Evolutionary conservation across 768 basidiomycete species (phyloP), one percentile per base, ranked within the genome.

Genomic region (Rossbeevera mucosa): DNA sequence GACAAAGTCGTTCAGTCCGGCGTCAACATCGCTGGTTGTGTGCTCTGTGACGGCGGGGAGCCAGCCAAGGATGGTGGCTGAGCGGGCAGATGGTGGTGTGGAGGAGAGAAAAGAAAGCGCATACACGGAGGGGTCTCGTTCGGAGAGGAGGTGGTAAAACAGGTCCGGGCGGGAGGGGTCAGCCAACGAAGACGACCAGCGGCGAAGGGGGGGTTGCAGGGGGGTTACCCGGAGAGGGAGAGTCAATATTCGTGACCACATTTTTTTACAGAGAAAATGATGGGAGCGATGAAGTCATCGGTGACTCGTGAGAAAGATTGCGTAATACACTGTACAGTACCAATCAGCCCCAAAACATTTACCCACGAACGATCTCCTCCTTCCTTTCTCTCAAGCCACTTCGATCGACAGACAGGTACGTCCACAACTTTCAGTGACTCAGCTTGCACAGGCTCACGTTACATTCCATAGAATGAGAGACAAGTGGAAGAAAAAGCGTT

Each of bases 401-500:
- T 68, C 67, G 43, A 57, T 62, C 63, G 56, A 60, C 61, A 18
- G 46, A 49, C 66, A 64, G 59, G 72, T 69, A 46, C 12, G 64
- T 56, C 40, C 0, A 26, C 22, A 7, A 18, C 42, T 26, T 8
- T 4, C 5, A 24, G 7, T n/a, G n/a, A n/a, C n/a, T 6, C 2
- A n/a, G 38, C 30, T 0, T 2, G 18, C 5, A 2, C 22, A 20
- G 5, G 2, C 22, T 36, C 30, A 14, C 48, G 14, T 0, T 2
- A 12, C 0, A 21, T 29, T 18, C 16, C n/a, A 13, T 49, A 86
- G 81, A 59, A 92, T 91, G 90, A 90, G 90, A 88, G 90, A 91
- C 74, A 92, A 92, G 85, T 92, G 90, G 90, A 91, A 91, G 84
- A 93, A 93, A 77, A 93, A 93, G 80, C 82, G 90, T 70, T 90